Evolutionary conservation across 495 filamentous ascomycete genomes (phyloP), one percentile per base, ranked within the genome.

Genomic region (Lepidopterella palustris): DNA sequence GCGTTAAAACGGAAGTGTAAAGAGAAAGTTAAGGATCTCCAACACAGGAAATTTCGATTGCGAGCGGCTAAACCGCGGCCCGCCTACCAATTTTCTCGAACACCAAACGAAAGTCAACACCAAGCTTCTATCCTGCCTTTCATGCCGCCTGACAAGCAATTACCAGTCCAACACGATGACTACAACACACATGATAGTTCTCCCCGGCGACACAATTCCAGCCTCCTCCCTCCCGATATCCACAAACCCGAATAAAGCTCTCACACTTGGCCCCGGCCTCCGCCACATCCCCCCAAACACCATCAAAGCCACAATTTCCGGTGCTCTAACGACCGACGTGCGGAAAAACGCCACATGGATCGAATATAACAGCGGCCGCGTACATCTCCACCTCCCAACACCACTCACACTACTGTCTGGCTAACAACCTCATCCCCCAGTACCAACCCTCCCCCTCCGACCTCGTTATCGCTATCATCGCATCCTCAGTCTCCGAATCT

Each of bases 211-310:
- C 61, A 69, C 76, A 45, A 78, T 96, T 53, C 78, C 87, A 8
- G 70, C 76, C 9, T 71, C 73, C 47, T 55, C 74, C 31, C 80
- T 91, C 13, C 84, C 84, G 8, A 69, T 82, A 11, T 80, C 89
- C 1, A 77, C 78, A 31, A 84, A 84, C 62, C 79, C 78, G 20
- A 83, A 82, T 63, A 77, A 81, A 55, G 79, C 90, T 26, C 78
- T 98, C 59, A 87, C 86, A 64, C 79, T 98, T 27, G 93, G 93
- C 28, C 89, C 90, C 10, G 93, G 93, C 31, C 79, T 97, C 32
- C 83, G 81, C 24, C 86, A 90, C 67, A 81, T 82, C 42, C 87
- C 84, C 15, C 87, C 88, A 24, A 77, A 77, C 53, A 82, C 84
- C 27, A 78, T 97, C 52, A 76, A 84, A 27, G 82, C 91, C 18